Percentiles rank a stretch among this genome's conserved stretches.
Evolutionary conservation across 2,329 filamentous ascomycete species (phyloP).

Genomic region (Monosporascus sp.): DNA sequence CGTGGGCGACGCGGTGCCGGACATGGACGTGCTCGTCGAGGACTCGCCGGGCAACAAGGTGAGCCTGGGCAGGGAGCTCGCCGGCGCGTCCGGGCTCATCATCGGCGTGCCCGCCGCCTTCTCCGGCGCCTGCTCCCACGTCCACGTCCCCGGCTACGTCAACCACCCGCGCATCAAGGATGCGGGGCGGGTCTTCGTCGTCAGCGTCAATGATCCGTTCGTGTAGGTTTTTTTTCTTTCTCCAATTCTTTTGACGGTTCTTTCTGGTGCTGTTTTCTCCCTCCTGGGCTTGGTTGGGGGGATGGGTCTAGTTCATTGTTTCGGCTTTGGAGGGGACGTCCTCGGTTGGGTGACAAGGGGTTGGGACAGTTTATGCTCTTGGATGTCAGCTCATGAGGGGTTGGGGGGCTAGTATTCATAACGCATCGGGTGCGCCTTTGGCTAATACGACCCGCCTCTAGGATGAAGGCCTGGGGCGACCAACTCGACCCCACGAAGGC

Average conservation of each 20-base stretch:
- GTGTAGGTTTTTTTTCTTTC: conserved; percentile 56
- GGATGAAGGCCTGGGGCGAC: conserved; percentile 85
- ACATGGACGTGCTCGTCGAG: conserved; percentile 73
- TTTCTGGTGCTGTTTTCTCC: too few relatives aligned
- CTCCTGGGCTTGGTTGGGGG: too few relatives aligned
- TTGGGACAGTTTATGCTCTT: background rate
- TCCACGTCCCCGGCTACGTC: conserved; percentile 83
- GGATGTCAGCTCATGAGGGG: too few relatives aligned
- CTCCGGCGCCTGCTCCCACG: conserved; percentile 51
- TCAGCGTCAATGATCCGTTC: conserved; percentile 91
- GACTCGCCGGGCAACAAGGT: conserved; percentile 88
- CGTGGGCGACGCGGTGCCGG: conserved; percentile 73
- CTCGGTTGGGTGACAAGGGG: background rate
- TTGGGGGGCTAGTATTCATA: too few relatives aligned
- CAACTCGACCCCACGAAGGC: conserved; percentile 68
- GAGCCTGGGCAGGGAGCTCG: conserved; percentile 74
- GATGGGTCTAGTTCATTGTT: too few relatives aligned
- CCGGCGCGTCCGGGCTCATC: conserved; percentile 61
- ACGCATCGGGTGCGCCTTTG: too few relatives aligned
- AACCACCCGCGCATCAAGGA: conserved; percentile 71
- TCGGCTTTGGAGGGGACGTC: background rate
- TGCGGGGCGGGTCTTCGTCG: conserved; percentile 80
- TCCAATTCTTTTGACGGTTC: background rate
- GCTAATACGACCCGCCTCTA: conserved; percentile 27
- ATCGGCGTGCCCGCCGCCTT: conserved; percentile 82